phyloP scores from a whole-genome alignment of 2,329 filamentous ascomycete genomes.

The Calonectria naviculata region DNA sequence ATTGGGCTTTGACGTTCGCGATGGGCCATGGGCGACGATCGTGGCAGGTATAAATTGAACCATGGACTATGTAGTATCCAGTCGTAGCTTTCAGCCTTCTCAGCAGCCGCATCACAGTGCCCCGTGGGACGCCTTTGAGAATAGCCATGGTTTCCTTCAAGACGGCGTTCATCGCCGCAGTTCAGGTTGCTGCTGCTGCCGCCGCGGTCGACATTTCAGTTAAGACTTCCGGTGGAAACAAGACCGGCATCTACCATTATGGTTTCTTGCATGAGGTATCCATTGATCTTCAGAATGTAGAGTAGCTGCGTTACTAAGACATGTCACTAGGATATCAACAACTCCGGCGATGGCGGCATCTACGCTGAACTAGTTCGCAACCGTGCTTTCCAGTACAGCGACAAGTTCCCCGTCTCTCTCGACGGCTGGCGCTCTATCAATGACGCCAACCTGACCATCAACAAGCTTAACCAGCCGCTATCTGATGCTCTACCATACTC shows the following conservation, averaged over 20 bases:
- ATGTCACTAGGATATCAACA: constrained; percentile 66
- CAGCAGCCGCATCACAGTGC: not conserved
- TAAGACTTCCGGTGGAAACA: constrained; percentile 51
- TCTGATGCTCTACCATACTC: constrained; percentile 64
- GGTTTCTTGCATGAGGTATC: constrained; percentile 58
- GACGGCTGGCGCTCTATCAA: constrained; percentile 58
- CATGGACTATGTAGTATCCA: not conserved
- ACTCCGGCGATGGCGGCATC: constrained; percentile 78
- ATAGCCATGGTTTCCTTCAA: constrained; percentile 23
- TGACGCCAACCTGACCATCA: constrained; percentile 57
- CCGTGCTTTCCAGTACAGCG: constrained; percentile 72
- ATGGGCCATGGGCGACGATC: not conserved
- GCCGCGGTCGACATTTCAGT: constrained; percentile 51
- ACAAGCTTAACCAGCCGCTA: constrained; percentile 58
- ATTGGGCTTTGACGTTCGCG: not conserved
- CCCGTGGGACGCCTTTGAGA: not conserved
- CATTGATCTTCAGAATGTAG: not conserved
- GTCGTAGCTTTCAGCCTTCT: not conserved
- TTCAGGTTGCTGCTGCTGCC: constrained; percentile 8
- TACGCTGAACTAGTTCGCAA: constrained; percentile 79
- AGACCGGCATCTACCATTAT: constrained; percentile 57
- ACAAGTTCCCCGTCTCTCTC: constrained; percentile 54
- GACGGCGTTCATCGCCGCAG: constrained; percentile 18
- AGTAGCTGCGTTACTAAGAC: not conserved
- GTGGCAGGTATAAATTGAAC: constrained; percentile 4